Evolutionary conservation across 495 filamentous ascomycete species (phyloP), one percentile per base, ranked within the genome.

Genomic region (Delitschia confertaspora): DNA sequence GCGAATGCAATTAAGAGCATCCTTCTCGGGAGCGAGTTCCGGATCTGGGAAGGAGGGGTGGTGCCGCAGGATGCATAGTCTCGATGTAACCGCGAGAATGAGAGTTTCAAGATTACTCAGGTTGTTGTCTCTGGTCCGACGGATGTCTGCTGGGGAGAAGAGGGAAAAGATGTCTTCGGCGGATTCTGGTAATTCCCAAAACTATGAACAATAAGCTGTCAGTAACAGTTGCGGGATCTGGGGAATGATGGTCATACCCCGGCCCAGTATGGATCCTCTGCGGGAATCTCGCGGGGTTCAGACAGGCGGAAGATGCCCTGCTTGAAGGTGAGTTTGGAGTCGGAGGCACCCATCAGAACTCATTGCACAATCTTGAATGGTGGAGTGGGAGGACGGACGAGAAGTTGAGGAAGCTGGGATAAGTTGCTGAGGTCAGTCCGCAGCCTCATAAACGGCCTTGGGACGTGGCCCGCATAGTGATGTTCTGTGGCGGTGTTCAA

Each of bases 291-390:
- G 53, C 81, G 76, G 61, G 91, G 80, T 62, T 95, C 88, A 13
- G 88, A 93, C 40, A 99, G 79, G 60, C 82, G 80, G 70, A 99
- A 99, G 70, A 99, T 95, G 62, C 88, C 91, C 65, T 95, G 83
- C 67, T 96, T 99, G 77, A 99, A 96, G 57, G 88, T 85, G 57
- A 95, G 81, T 77, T 99, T 99, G 51, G 89, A 95, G 70, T 99
- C 93, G 63, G 91, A 95, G 59, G 91, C 91, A 62, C 91, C 91
- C 91, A 99, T 99, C 24, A 21, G 43, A 25, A 45, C 44, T 47
- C 53, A 56, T 56, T 35, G 42, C 51, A 49, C 38, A n/a, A n/a
- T n/a, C n/a, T n/a, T n/a, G n/a, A n/a, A n/a, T n/a, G n/a, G n/a
- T n/a, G n/a, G n/a, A n/a, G n/a, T n/a, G n/a, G n/a, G n/a, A n/a